Evolutionary conservation across 2,329 filamentous ascomycete species (phyloP), one percentile per base, ranked within the genome.

Genomic region (Penicillium frequentans): DNA sequence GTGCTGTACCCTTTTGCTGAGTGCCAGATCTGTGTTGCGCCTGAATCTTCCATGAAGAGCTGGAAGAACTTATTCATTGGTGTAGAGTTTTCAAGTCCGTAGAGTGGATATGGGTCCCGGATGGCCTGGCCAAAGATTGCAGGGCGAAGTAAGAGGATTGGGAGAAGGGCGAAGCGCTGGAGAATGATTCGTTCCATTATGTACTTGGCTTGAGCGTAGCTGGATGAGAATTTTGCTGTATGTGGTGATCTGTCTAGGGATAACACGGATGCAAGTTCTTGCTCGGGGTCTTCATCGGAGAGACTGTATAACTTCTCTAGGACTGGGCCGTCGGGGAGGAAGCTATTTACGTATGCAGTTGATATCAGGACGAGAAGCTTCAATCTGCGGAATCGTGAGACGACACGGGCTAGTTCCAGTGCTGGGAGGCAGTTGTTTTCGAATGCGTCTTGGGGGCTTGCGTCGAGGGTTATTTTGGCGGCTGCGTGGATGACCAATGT

Each of bases 401-500:
- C 59, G 7, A 72, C 64, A 3, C 61, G 55, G 3, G 69, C 69
- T 47, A 72, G 47, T 23, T 72, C 70, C 24, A 72, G 49, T 6
- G 68, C 57, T 7, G 70, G 69, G 3, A 71, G 66, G 48, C 70
- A 72, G n/a, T 72, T 72, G 46, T 66, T 68, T 48, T 70, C 64
- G 14, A 72, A 56, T 5, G 70, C 64, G 21, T 71, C 68, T 1
- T 58, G 48, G 10, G 72, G 60, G 44, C 56, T 59, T 7, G 68
- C 64, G 29, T 70, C 67, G 3, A 73, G 63, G 1, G 63, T 62
- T 52, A 73, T 73, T 16, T 64, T 71, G n/a, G 70, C 70, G 10
- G 70, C 70, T 1, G 70, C 59, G 33, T 73, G 70, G 9, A 73
- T 73, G 3, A 68, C 65, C 10, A 71, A 54, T 1, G 70, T 73